Evolutionary conservation across 2,329 filamentous ascomycete species (phyloP).

Genomic region (Sporothrix humicola): DNA sequence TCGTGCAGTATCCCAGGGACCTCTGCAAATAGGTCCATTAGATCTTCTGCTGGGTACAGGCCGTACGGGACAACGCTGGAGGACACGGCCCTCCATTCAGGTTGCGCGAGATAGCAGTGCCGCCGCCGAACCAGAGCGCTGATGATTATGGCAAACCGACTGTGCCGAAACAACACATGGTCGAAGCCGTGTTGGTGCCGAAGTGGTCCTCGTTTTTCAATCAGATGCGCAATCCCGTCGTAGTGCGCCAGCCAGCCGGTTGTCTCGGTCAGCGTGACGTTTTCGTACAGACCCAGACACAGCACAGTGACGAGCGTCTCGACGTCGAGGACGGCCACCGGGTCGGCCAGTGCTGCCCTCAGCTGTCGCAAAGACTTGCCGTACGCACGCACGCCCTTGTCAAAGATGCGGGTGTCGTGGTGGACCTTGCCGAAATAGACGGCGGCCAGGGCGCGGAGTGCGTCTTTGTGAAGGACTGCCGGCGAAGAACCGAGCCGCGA

Average conservation of each 20-base stretch:
- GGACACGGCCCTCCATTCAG: background rate
- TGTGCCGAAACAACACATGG: slow-evolving; percentile 13
- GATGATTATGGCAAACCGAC: slow-evolving; percentile 19
- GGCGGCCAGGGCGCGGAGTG: slow-evolving; percentile 1
- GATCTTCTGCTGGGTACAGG: background rate
- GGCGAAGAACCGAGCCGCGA: no score
- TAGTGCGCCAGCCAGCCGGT: slow-evolving; percentile 21
- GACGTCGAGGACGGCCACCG: background rate
- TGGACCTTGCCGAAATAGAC: slow-evolving; percentile 21
- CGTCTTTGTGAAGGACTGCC: background rate
- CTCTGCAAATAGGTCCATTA: background rate
- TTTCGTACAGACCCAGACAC: slow-evolving; percentile 8
- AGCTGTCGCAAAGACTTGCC: background rate
- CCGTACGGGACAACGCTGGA: no score
- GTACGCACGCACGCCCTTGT: slow-evolving; percentile 1
- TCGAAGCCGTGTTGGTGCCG: background rate
- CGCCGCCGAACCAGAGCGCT: slow-evolving; percentile 11
- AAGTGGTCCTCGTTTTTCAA: background rate
- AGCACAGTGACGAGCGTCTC: slow-evolving; percentile 2
- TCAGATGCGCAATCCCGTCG: slow-evolving; percentile 3
- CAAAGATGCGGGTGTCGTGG: slow-evolving; percentile 7
- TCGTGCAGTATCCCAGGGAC: background rate
- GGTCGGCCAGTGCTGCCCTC: background rate
- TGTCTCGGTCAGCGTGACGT: background rate
- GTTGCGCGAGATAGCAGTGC: background rate